phyloP scores from a whole-genome alignment of 345 rosid genomes.

The Brassica incana region DNA sequence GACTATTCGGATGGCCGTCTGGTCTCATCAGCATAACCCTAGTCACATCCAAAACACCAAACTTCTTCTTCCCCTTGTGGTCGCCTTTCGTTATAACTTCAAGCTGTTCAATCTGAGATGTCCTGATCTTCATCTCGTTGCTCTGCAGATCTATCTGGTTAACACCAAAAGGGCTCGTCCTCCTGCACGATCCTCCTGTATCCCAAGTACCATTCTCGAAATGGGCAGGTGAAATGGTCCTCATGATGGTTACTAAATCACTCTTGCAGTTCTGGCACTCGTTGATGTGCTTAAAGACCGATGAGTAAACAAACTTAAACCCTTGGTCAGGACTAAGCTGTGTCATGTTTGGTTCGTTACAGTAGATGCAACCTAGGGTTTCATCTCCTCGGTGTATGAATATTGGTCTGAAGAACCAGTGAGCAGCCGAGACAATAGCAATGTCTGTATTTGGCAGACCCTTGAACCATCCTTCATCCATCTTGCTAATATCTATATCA shows the following conservation, averaged over 20 bases:
- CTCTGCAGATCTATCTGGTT: slow-evolving; percentile 24
- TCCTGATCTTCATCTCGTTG: slow-evolving; percentile 54
- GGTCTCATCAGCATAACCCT: slow-evolving; percentile 76
- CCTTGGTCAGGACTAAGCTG: slow-evolving; percentile 48
- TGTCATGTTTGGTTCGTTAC: slow-evolving; percentile 51
- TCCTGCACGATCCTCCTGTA: slow-evolving; percentile 65
- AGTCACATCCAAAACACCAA: slow-evolving; percentile 59
- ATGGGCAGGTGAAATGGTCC: slow-evolving; percentile 89
- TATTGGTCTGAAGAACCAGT: slow-evolving; percentile 79
- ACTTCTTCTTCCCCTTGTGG: slow-evolving; percentile 45
- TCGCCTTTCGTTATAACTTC: slow-evolving; percentile 35
- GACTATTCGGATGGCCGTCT: slow-evolving; percentile 74
- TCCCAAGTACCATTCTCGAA: slow-evolving; percentile 86
- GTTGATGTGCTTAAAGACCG: slow-evolving; percentile 49
- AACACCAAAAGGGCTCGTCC: slow-evolving; percentile 52
- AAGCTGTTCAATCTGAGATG: slow-evolving; percentile 54
- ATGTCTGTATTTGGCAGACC: slow-evolving; percentile 50
- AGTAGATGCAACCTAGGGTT: slow-evolving; percentile 61
- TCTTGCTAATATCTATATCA: slow-evolving; percentile 47
- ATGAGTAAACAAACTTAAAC: slow-evolving; percentile 49
- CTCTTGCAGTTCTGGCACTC: slow-evolving; percentile 42
- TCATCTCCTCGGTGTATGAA: slow-evolving; percentile 46
- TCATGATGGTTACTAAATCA: slow-evolving; percentile 43
- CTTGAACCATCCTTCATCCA: slow-evolving; percentile 53
- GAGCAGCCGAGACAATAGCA: slow-evolving; percentile 62